Base-by-base conservation (phyloP, 164 flowering plant genomes). In the Macadamia integrifolia region DNA sequence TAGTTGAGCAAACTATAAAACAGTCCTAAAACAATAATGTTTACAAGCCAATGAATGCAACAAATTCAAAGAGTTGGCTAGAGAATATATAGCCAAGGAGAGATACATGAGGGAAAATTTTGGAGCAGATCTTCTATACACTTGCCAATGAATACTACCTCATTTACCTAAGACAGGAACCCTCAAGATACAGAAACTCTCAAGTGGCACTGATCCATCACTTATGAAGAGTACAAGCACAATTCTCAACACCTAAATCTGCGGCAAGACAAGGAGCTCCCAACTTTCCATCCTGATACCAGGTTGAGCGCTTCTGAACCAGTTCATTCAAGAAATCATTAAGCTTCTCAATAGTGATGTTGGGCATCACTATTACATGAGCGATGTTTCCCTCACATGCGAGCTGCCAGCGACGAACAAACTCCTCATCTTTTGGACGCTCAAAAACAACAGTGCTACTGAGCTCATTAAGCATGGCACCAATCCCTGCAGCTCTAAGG, bases 361-460 rank as follows among this genome's bases (percentile, higher is more conserved):
- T 93, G 0, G 98, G 98, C 98, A 93, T 91, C 65, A 93, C 98
- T 69, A 93, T 95, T 44, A 89, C 88, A 81, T 93, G 98, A 5
- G 98, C 93, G 61, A 93, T 90, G 68, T 87, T 88, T 23, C 97
- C 90, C 74, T 93, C 84, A 74, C 98, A 93, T n/a, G 97, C 98
- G 2, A 93, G 85, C 75, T 93, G 98, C 98, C 98, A 93, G 66
- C 83, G 72, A 23, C 97, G 87, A 28, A 91, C 82, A 74, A 93
- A 91, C 69, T 90, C 91, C 71, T 89, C 97, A 65, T 93, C 92
- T 12, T 42, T 69, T 6, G 97, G 98, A 58, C 97, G 82, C 75
- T 91, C 98, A 75, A 93, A 91, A 42, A 93, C 97, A 43, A 93
- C 98, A 1, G 98, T 93, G 81, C 97, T 93, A 80, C 98, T 93